Percentiles rank a stretch among this genome's conserved stretches.
Evolutionary conservation across 306 rosid genomes (phyloP).

Genomic region (Rubus idaeus): DNA sequence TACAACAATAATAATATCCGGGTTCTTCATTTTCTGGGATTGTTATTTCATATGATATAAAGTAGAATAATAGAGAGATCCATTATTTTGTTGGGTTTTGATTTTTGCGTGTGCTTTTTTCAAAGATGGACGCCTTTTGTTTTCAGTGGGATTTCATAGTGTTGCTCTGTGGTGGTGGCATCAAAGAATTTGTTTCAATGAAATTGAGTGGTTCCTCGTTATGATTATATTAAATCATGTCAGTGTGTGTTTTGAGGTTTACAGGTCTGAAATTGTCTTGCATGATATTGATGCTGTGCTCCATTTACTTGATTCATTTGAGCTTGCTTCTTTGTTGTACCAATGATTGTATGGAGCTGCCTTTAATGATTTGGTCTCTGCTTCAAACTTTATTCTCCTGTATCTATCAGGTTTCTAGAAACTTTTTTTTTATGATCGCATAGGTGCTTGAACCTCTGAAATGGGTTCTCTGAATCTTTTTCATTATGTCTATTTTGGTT

Average conservation of each 20-base stretch:
- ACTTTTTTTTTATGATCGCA: conserved; percentile 13
- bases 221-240: conserved; percentile 27
- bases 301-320: conserved; percentile 17
- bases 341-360: conserved; percentile 25
- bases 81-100: conserved; percentile 36
- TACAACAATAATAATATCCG: neutral
- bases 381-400: conserved; percentile 18
- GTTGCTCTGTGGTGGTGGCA: conserved; percentile 8
- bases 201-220: conserved; percentile 19
- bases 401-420: neutral
- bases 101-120: conserved; percentile 49
- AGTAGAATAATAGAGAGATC: conserved; percentile 13
- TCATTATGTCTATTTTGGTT: neutral
- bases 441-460: neutral
- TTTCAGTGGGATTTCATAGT: conserved; percentile 24
- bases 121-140: conserved; percentile 25
- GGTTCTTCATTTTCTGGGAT: conserved; percentile 13
- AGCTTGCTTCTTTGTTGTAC: conserved; percentile 28
- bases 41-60: neutral
- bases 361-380: conserved; percentile 36
- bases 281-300: conserved; percentile 28
- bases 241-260: conserved; percentile 15
- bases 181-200: conserved; percentile 38
- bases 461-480: neutral
- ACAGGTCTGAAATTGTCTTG: conserved; percentile 22